These are phyloP conservation scores for Leishmania arabica DNA, from an alignment of 208 protist genomes.

Conservation along the genomic window DNA sequence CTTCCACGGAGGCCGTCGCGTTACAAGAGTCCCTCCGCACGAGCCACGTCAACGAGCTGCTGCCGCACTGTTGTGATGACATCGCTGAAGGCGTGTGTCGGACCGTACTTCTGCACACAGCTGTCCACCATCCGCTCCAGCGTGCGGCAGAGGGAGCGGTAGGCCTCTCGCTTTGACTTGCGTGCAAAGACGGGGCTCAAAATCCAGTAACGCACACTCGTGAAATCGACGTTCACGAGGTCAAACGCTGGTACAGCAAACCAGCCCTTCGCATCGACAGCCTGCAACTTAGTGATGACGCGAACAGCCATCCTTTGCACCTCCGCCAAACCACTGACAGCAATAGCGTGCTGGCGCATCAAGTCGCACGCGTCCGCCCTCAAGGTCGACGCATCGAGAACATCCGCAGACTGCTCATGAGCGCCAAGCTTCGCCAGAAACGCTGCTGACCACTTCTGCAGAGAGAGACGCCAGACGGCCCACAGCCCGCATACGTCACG, in stretches of 20 bases:
- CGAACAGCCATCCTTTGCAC: conserved; percentile 45
- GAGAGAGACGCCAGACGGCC: background rate
- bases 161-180: conserved; percentile 68
- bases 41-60: conserved; percentile 67
- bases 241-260: conserved; percentile 83
- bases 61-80: conserved; percentile 65
- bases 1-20: background rate
- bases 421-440: conserved; percentile 12
- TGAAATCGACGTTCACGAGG: conserved; percentile 76
- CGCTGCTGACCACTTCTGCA: background rate
- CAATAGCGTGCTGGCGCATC: conserved; percentile 7
- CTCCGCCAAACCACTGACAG: conserved; percentile 17
- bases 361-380: conserved; percentile 6
- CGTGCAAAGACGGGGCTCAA: conserved; percentile 40
- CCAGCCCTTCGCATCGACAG: conserved; percentile 64
- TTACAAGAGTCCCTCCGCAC: conserved; percentile 54
- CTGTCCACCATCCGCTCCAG: conserved; percentile 86
- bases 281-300: conserved; percentile 50
- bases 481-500: conserved; percentile 16
- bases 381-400: background rate
- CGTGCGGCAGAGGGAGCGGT: conserved; percentile 59
- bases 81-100: conserved; percentile 64
- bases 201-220: conserved; percentile 66
- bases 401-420: background rate
- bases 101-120: conserved; percentile 80